Base-by-base conservation (phyloP, 352 stramenopile genomes). In the Phytophthora fragariaefolia region DNA sequence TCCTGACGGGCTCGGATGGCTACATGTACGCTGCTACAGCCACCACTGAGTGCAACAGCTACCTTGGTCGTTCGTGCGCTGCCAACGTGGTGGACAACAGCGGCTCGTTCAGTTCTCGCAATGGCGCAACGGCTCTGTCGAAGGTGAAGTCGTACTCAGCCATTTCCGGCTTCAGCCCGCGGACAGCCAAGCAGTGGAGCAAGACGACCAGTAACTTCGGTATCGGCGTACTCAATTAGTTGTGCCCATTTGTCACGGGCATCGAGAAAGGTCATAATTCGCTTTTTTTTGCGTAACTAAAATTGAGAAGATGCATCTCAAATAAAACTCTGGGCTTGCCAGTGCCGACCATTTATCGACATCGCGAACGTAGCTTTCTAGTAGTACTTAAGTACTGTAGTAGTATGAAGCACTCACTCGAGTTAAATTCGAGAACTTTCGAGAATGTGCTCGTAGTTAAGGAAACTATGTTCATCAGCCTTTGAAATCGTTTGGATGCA, bases 21-120 rank as follows among this genome's bases (percentile, higher is more conserved):
- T 26, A 42, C 26, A 45, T 75, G 20, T 75, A 69, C 51, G 51
- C 62, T 12, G 53, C 67, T 18, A 59, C 48, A 1, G 50, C 27
- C 22, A 48, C 36, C 8, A 55, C 38, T 10, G 48, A 69, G 24
- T 79, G 74, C 59, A 52, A 55, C 27, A 63, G 52, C 8, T 56
- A 61, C 20, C 45, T 82, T 9, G 63, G 70, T 28, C 74, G 74
- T 26, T 56, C 46, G 1, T 82, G 74, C 22, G 59, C 47, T 1
- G 40, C 63, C 5, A 77, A 82, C 49, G 63, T 63, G 13, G 28
- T 80, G n/a, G 61, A 57, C 5, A 70, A 56, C 28, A 76, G 64
- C 7, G 65, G 73, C 5, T 6, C 40, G 2, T 70, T 69, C 26
- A 10, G 23, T 5, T 65, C 66, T 13, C 54, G 53, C 24, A 69